Evolutionary conservation across 2,329 filamentous ascomycete genomes (phyloP).

Genomic region (Ascochyta rabiei): DNA sequence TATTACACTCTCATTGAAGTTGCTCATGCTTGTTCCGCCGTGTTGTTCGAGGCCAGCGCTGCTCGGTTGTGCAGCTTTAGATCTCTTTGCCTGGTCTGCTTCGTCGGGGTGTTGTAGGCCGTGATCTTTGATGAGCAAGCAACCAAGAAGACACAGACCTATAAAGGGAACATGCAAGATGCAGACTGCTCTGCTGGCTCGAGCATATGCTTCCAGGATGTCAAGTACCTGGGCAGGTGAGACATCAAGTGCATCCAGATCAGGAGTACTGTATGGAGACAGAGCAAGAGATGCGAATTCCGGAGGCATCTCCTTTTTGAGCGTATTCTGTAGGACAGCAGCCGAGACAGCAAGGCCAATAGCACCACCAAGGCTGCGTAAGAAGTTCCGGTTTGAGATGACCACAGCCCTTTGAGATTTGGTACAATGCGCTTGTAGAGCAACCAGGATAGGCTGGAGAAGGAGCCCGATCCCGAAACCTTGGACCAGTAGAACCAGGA

Average conservation of each 20-base stretch:
- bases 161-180: conserved; percentile 62
- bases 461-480: conserved; percentile 54
- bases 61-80: neutral
- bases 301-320: conserved; percentile 20
- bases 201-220: conserved; percentile 59
- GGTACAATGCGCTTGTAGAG: conserved; percentile 57
- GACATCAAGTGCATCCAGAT: conserved; percentile 12
- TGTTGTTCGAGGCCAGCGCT: neutral
- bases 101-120: conserved; percentile 45
- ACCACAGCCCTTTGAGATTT: conserved; percentile 66
- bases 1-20: no score
- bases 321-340: conserved; percentile 24
- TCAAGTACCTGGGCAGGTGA: neutral
- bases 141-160: conserved; percentile 57
- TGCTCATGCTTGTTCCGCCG: neutral
- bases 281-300: conserved; percentile 17
- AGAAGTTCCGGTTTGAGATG: conserved; percentile 67
- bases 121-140: conserved; percentile 56
- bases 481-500: conserved; percentile 59
- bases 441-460: conserved; percentile 61
- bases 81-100: neutral
- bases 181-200: conserved; percentile 62
- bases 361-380: conserved; percentile 64
- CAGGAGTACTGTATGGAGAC: conserved; percentile 19
- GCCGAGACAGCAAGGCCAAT: conserved; percentile 60